Percentiles rank a stretch among this genome's conserved stretches.
These are phyloP conservation scores for Salvia miltiorrhiza DNA, from an alignment of 257 asterid species.

Conservation along the genomic window DNA sequence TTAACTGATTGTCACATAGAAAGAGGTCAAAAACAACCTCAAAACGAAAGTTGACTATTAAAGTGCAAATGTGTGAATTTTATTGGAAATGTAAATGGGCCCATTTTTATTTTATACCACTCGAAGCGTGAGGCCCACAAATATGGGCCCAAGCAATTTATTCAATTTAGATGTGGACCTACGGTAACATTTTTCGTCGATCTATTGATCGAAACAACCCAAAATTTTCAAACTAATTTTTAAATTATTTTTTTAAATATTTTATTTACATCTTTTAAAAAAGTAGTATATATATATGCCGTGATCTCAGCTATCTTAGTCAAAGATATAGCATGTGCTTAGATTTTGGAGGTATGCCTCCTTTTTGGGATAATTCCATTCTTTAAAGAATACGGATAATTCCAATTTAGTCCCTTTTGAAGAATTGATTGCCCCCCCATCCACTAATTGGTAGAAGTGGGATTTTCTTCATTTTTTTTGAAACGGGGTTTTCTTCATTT, in stretches of 20 bases:
- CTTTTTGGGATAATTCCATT: not conserved
- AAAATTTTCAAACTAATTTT: slow-evolving; percentile 21
- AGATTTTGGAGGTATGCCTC: not conserved
- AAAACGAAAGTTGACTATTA: slow-evolving; percentile 4
- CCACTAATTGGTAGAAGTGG: not conserved
- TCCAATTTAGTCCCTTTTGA: slow-evolving; percentile 14
- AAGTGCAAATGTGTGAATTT: slow-evolving; percentile 5
- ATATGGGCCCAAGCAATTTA: slow-evolving; percentile 24
- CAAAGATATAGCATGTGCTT: slow-evolving; percentile 23
- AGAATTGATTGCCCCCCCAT: not conserved
- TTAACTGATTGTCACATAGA: not conserved
- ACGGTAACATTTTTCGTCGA: not conserved
- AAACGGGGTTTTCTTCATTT: not conserved
- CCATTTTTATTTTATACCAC: slow-evolving; percentile 24
- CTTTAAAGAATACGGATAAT: not conserved
- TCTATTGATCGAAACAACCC: slow-evolving; percentile 31
- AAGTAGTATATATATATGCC: slow-evolving; percentile 11
- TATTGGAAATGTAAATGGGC: slow-evolving; percentile 20
- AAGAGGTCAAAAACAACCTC: slow-evolving; percentile 14
- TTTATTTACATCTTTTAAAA: not conserved
- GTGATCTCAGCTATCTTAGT: slow-evolving; percentile 18
- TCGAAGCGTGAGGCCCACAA: slow-evolving; percentile 28
- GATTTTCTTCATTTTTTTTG: too few species aligned
- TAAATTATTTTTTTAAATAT: not conserved
- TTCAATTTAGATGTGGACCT: slow-evolving; percentile 21